Percentiles rank a stretch among this genome's conserved stretches.
These are phyloP conservation scores for Wilcoxina mikolae DNA, from an alignment of 495 filamentous ascomycete genomes.

Conservation along the genomic window DNA sequence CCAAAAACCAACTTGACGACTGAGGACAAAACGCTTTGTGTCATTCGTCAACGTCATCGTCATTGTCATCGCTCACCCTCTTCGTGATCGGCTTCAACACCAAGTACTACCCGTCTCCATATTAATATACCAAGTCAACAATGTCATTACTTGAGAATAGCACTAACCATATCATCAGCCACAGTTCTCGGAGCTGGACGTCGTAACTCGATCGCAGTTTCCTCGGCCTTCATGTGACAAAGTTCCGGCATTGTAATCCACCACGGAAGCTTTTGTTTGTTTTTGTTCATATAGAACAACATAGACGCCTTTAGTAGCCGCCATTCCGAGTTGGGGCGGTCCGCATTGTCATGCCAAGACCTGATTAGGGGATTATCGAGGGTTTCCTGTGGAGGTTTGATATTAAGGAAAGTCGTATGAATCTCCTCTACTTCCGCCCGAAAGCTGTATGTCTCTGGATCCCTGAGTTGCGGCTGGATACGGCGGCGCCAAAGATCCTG, in stretches of 20 bases:
- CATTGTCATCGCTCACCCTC: not conserved
- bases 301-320: conserved; percentile 48
- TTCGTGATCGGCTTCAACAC: not conserved
- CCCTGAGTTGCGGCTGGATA: not conserved
- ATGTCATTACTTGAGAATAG: not conserved
- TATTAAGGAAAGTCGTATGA: conserved; percentile 2
- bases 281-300: conserved; percentile 37
- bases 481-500: not conserved
- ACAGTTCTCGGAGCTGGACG: not conserved
- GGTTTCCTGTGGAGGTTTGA: conserved; percentile 13
- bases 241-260: conserved; percentile 50
- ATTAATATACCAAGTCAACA: not conserved
- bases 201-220: not conserved
- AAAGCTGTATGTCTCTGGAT: not conserved
- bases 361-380: conserved; percentile 31
- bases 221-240: conserved; percentile 45
- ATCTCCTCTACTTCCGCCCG: conserved; percentile 3
- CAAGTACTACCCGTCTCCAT: not conserved
- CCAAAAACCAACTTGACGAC: not conserved
- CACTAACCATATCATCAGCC: not conserved
- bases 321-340: conserved; percentile 38
- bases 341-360: conserved; percentile 33
- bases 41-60: not conserved
- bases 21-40: not conserved
- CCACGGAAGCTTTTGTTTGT: conserved; percentile 38